Conservation (phyloP, 148 eudicot species). For the Silene uniflora region DNA sequence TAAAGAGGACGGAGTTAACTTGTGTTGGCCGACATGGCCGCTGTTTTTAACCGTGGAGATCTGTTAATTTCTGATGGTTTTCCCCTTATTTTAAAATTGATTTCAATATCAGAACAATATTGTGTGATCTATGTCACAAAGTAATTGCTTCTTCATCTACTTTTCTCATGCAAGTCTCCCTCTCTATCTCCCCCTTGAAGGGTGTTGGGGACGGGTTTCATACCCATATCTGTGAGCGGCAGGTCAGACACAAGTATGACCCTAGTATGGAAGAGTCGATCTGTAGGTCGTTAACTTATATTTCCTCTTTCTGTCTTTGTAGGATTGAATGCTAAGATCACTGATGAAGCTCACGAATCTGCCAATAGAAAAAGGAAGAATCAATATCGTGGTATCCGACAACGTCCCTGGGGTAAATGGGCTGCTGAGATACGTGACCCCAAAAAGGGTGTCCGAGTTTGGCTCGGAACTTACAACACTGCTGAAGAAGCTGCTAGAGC, state of each 20-base stretch:
- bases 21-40: too few species aligned
- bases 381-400: conserved; percentile 90
- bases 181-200: too few species aligned
- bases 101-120: too few species aligned
- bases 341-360: conserved; percentile 52
- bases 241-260: not conserved
- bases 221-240: too few species aligned
- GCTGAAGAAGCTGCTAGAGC: conserved; percentile 99
- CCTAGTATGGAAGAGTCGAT: not conserved
- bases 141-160: too few species aligned
- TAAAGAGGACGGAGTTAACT: too few species aligned
- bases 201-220: too few species aligned
- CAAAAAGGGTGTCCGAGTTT: conserved; percentile 87
- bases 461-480: conserved; percentile 97
- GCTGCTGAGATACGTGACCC: conserved; percentile 99
- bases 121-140: too few species aligned
- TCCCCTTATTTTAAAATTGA: too few species aligned
- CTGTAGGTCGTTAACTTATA: not conserved
- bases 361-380: conserved; percentile 83
- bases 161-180: too few species aligned
- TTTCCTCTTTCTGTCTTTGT: conserved; percentile 10
- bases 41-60: too few species aligned
- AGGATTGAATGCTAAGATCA: conserved; percentile 41
- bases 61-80: too few species aligned
- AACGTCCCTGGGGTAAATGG: conserved; percentile 99